These are phyloP conservation scores for Dioszegia aurantiaca DNA, from an alignment of 768 basidiomycete genomes.

Conservation along the genomic window DNA sequence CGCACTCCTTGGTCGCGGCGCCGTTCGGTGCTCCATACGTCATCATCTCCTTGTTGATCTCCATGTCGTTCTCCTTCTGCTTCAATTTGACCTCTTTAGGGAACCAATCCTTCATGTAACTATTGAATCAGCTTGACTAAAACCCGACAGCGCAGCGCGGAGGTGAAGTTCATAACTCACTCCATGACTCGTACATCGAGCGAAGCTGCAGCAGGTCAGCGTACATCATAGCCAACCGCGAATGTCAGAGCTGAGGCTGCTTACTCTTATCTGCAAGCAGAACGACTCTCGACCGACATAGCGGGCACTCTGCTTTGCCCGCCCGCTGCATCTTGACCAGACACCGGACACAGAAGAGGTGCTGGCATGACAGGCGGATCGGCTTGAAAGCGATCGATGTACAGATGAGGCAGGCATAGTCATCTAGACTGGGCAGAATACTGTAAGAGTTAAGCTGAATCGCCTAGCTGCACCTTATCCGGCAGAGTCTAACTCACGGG, in stretches of 20 bases:
- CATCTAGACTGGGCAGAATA: slow-evolving; percentile 50
- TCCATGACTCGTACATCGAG: slow-evolving; percentile 49
- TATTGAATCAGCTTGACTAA: not conserved
- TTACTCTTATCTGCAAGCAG: slow-evolving; percentile 71
- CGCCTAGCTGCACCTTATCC: slow-evolving; percentile 71
- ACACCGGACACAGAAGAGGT: slow-evolving; percentile 59
- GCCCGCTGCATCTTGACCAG: slow-evolving; percentile 89
- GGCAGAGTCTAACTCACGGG: slow-evolving; percentile 54
- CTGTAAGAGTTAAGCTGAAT: slow-evolving; percentile 11
- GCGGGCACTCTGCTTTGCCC: slow-evolving; percentile 70
- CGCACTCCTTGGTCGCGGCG: not conserved
- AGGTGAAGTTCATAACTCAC: slow-evolving; percentile 40
- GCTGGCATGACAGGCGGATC: slow-evolving; percentile 73
- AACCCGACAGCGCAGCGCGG: not conserved
- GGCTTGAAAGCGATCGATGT: slow-evolving; percentile 89
- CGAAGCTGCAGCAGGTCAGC: slow-evolving; percentile 28
- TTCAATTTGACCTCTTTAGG: slow-evolving; percentile 76
- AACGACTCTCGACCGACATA: slow-evolving; percentile 77
- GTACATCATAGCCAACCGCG: not conserved
- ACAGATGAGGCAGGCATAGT: slow-evolving; percentile 85
- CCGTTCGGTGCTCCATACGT: not conserved
- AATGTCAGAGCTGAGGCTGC: slow-evolving; percentile 39
- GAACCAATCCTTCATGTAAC: slow-evolving; percentile 84
- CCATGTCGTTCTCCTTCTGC: slow-evolving; percentile 68
- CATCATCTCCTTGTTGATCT: slow-evolving; percentile 66